Percentiles rank a stretch among this genome's conserved stretches.
These are phyloP conservation scores for Nicotiana benthamiana DNA, from an alignment of 257 asterid genomes.

Conservation along the genomic window DNA sequence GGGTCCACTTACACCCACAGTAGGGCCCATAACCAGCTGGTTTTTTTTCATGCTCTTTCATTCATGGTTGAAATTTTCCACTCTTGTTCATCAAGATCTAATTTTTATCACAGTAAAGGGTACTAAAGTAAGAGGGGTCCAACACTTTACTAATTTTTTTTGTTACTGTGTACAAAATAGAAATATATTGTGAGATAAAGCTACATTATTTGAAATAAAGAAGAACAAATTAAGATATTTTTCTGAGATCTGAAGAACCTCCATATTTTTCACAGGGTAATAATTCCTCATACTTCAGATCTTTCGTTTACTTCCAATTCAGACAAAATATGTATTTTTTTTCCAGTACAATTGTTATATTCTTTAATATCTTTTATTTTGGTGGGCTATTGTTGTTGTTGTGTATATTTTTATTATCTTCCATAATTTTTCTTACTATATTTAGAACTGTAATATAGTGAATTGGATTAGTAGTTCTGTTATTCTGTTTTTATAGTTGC, in stretches of 20 bases:
- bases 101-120: slow-evolving; percentile 7
- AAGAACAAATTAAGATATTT: not conserved
- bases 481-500: not conserved
- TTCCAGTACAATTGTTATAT: not conserved
- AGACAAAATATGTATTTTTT: not conserved
- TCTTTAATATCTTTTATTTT: not conserved
- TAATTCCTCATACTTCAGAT: not conserved
- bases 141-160: not conserved
- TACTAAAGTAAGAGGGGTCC: slow-evolving; percentile 5
- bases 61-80: not conserved
- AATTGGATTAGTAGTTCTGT: not conserved
- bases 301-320: not conserved
- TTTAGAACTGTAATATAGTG: not conserved
- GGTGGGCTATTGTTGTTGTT: not conserved
- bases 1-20: slow-evolving; percentile 2
- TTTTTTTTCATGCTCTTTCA: not conserved
- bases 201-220: not conserved
- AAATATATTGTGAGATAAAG: not conserved
- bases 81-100: not conserved
- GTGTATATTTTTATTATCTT: too few species aligned
- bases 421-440: too few species aligned
- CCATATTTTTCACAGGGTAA: not conserved
- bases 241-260: slow-evolving; percentile 3
- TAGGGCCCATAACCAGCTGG: slow-evolving; percentile 42
- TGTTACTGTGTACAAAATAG: not conserved